Evolutionary conservation across 345 rosid genomes (phyloP), one percentile per base, ranked within the genome.

Genomic region (Aurinia saxatilis): DNA sequence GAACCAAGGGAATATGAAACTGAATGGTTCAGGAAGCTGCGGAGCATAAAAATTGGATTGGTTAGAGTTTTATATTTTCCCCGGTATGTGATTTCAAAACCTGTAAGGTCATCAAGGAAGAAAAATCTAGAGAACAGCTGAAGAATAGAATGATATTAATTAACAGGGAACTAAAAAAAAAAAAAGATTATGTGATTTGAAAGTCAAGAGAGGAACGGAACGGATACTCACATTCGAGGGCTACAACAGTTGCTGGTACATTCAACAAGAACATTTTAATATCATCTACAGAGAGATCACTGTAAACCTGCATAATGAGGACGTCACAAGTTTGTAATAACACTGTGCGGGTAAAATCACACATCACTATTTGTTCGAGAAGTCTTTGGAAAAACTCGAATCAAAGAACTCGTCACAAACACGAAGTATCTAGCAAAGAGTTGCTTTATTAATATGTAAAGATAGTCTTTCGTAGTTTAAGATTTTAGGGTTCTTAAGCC

Each of bases 1-100:
- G 18, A 93, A 89, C 97, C 97, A 93, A 0, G 99, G 89, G 75
- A 89, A 93, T 21, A 93, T 82, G 88, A 93, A 93, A 73, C 96
- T 90, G 79, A 77, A 93, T 60, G 96, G 97, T 70, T 90, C 97
- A 0, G 96, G 97, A 49, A 93, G 88, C 99, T 93, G 90, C 75
- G 73, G 41, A 2, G 31, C 44, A 55, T 55, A 23, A 16, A 38
- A 11, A 13, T 8, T 16, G 15, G 48, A 64, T 50, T 4, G n/a
- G 7, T 67, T 16, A 34, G 1, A 16, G 11, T 40, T 1, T 19
- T 4, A 21, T 1, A 19, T 19, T 10, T 27, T 37, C 50, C 30
- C 46, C 87, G 80, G 74, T 83, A 82, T 0, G 99, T 80, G 69
- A 89, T 85, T 69, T 90, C 87, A 58, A 93, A 93, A 38, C 97